Evolutionary conservation across 2,329 filamentous ascomycete genomes (phyloP), one percentile per base, ranked within the genome.

Genomic region (Xylariaceae sp.): DNA sequence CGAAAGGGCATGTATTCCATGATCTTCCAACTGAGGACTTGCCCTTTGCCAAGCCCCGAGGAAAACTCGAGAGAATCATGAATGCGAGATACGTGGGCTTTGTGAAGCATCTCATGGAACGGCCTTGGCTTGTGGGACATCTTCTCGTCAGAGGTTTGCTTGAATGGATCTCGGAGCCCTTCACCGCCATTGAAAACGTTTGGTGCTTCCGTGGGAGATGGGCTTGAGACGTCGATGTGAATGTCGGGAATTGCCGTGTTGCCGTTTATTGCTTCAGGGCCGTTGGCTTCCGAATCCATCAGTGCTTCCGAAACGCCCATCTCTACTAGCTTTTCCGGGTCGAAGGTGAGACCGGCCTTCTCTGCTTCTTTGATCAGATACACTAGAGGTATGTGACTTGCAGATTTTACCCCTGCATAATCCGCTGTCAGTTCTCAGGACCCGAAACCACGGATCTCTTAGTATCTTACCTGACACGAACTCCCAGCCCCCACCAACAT

Each of bases 1-100:
- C 87, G 80, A 71, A 93, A 92, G 0, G 89, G 89, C 19, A 93
- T 73, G 66, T 87, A 91, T 63, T 93, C 89, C 88, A 93, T 66
- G 18, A 89, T 66, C 34, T 84, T 87, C 89, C 89, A 93, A 2
- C 77, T 79, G 0, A 86, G 60, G 0, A 90, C 87, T 0, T 83
- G 80, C 4, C 73, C 50, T 19, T 58, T 55, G 0, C 76, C 67
- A 4, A 88, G 73, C 0, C 88, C 88, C 12, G 81, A 79, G 12
- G 77, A 75, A 60, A 83, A 89, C 45, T 79, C 72, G 0, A 92
- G 77, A 3, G 86, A 89, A 66, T 92, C 89, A 64, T 93, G 88
- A 40, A 90, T 80, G 3, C 65, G 70, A 1, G 79, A 74, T 2
- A 72, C 65, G 53, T 81, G 77, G 0, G 87, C 84, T 19, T 71